Evolutionary conservation across 768 basidiomycete genomes (phyloP), one percentile per base, ranked within the genome.

Genomic region (Lentinula lateritia): DNA sequence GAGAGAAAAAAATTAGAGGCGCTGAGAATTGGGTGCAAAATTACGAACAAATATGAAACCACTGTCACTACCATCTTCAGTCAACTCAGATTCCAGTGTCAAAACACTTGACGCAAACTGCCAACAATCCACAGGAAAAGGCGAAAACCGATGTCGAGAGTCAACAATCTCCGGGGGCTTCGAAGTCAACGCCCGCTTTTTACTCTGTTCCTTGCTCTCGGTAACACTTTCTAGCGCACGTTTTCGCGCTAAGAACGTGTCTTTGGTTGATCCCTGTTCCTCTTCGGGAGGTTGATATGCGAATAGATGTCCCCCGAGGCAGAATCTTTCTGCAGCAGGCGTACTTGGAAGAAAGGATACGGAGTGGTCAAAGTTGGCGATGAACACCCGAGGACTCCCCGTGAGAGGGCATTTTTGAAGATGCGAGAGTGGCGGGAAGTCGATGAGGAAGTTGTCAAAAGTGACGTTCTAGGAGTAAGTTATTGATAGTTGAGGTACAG

Each of bases 61-160:
- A 28, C 7, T 5, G 15, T 48, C 18, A 48, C 18, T 20, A 18
- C 18, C 12, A 34, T 52, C 50, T 34, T 35, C 34, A 13, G 50
- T 15, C 1, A 32, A n/a, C 10, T 55, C 53, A 41, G 20, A 13
- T 18, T 36, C 38, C 53, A 55, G 28, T n/a, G 53, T 10, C 10
- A 55, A 28, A 18, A 43, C 28, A n/a, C 23, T 13, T 3, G 56
- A 43, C 2, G 56, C 20, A 18, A 58, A 35, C 43, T 58, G 56
- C 56, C 56, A 58, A 23, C 56, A 58, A 13, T 58, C 56, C 56
- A 58, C 56, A 43, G 56, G 20, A 18, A 58, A 58, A 12, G 56
- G 56, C n/a, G 56, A 58, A 58, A 58, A 45, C 10, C 18, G 43
- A 43, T 18, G 10, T 2, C 28, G 28, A 32, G 23, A 32, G 56